Base-by-base conservation (phyloP, 495 filamentous ascomycete species). In the Lentithecium fluviatile region DNA sequence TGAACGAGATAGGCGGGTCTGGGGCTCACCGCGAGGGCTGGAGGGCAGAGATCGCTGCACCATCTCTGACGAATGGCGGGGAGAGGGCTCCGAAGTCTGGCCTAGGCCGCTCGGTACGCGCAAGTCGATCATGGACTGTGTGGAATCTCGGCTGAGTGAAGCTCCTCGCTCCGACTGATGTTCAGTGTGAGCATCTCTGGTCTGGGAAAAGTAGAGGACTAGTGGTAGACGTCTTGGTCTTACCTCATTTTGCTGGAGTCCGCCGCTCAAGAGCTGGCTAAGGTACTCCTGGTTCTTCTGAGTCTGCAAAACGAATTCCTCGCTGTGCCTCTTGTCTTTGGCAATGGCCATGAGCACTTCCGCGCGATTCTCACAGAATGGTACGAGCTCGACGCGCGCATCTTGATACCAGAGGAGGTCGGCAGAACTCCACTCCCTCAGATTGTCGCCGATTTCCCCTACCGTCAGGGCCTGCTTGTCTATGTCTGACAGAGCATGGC, bases 391-490 rank as follows among this genome's bases (percentile, higher is more conserved):
- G 2, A 45, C 2, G 15, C 36, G 52, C 21, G 52, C 42, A 7
- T 54, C n/a, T 4, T 43, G 52, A 7, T 34, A 34, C 10, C 15
- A 15, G 26, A 55, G 13, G 25, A 48, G 15, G 26, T 54, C 49
- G 5, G 12, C 23, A 12, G 15, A 6, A 19, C 25, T 34, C 59
- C 51, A 62, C n/a, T 40, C 32, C 42, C 24, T 54, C 21, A 34
- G 15, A 19, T 49, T 42, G 37, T 52, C 32, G 29, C 36, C 43
- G 25, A 11, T 48, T 19, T 57, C 37, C 15, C 60, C 60, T 17
- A 23, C 34, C 1, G 36, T 38, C 4, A 64, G 23, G 13, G 52
- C 53, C 1, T 47, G 10, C 29, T 64, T 64, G 37, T 64, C 60
- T 25, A 52, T 52, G 17, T 45, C 17, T 13, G 37, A 32, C 34